Percentiles rank a stretch among this genome's conserved stretches.
These are phyloP conservation scores for Fragilaria radians DNA, from an alignment of 108 stramenopile species.

Conservation along the genomic window DNA sequence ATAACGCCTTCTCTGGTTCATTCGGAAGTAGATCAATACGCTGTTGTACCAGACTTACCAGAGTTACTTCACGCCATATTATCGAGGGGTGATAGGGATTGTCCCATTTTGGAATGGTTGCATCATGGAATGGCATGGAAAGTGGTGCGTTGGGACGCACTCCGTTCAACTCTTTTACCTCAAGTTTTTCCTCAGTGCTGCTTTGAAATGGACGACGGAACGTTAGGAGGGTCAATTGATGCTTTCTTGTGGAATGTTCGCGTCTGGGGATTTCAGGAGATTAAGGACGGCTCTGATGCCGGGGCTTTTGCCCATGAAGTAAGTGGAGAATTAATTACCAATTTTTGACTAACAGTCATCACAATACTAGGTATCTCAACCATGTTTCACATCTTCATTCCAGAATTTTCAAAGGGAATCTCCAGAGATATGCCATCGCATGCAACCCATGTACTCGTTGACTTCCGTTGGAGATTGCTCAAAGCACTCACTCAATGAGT, in stretches of 20 bases:
- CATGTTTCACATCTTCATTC: conserved; percentile 27
- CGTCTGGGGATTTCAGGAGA: conserved; percentile 62
- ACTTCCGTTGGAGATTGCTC: too few relatives aligned
- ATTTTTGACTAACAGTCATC: neutral
- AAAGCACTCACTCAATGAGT: too few relatives aligned
- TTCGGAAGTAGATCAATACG: neutral
- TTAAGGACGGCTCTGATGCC: conserved; percentile 41
- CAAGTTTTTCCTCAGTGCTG: conserved; percentile 29
- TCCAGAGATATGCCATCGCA: conserved; percentile 30
- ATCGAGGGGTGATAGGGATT: conserved; percentile 13
- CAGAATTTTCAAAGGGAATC: conserved; percentile 28
- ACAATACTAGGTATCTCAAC: neutral
- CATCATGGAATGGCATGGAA: conserved; percentile 49
- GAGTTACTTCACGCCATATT: conserved; percentile 31
- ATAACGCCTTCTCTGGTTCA: conserved; percentile 13
- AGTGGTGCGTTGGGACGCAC: conserved; percentile 45
- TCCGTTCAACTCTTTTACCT: conserved; percentile 39
- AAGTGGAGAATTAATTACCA: conserved; percentile 11
- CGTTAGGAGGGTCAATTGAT: conserved; percentile 43
- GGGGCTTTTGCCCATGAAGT: conserved; percentile 51
- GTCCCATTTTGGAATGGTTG: conserved; percentile 33
- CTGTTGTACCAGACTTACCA: conserved; percentile 35
- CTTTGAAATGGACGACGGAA: conserved; percentile 16
- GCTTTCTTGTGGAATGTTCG: conserved; percentile 46
- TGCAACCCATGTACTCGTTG: neutral